Base-by-base conservation (phyloP, 1,139 yeast genomes). In the Kluyveromyces marxianus region DNA sequence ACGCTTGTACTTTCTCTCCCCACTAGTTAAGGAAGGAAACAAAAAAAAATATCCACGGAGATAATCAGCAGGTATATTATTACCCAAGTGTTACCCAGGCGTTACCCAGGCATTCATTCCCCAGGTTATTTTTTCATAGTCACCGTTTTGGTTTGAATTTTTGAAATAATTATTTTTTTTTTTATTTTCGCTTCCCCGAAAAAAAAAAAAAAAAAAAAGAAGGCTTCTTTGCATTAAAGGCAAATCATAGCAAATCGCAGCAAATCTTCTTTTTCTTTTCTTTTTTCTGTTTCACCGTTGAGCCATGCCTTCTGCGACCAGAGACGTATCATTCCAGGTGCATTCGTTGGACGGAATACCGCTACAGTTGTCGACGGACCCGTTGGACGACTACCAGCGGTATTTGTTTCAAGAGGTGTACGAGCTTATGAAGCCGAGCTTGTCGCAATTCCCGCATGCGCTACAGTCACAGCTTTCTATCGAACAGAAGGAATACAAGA, bases 311-410 rank as follows among this genome's bases (percentile, higher is more conserved):
- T 36, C 39, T 4, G 39, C 30, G 6, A 30, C 26, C 3, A 25
- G 14, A 21, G 26, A 25, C 21, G 30, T 25, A 4, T 8, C 29
- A 7, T 36, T 25, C 30, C 30, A 14, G 39, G 39, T 36, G 34
- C 8, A 29, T 25, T n/a, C 34, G n/a, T 28, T 27, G 26, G 41
- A 37, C 39, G 50, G n/a, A 33, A 46, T 24, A 4, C 35, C 42
- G 3, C 48, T 59, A 21, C 45, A 32, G 32, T 48, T 62, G 4
- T 44, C 59, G 2, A 48, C 46, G 4, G 52, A 50, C 30, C 63
- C 65, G n/a, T 38, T 58, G 33, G 66, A 62, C 43, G 65, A 61
- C 43, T 62, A 60, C 45, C 66, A 62, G 49, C 50, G 66, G 41
- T 45, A 54, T 29, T 54, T 49, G 43, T 54, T 54, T 45, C 24